Conservation (phyloP, 306 rosid genomes). For the Cicer chorassanicum region DNA sequence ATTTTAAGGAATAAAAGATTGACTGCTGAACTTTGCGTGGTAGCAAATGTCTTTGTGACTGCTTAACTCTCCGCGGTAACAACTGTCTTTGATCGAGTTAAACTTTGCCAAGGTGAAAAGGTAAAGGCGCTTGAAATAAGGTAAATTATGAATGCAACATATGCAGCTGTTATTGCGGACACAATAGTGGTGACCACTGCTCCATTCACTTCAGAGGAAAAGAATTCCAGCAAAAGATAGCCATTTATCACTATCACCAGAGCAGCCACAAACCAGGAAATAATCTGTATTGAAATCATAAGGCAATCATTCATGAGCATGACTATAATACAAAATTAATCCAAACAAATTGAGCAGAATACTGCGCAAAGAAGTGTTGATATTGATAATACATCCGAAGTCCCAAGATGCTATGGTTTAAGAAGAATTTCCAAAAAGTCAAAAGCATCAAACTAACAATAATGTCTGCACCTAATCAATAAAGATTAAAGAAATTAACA, state of each 20-base stretch:
- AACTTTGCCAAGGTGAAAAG: conserved; percentile 53
- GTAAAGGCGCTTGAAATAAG: conserved; percentile 60
- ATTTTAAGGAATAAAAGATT: conserved; percentile 27
- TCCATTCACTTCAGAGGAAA: conserved; percentile 76
- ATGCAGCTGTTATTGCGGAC: conserved; percentile 59
- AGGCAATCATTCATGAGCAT: conserved; percentile 9
- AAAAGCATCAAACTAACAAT: conserved; percentile 21
- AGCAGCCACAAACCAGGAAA: conserved; percentile 91
- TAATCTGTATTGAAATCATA: conserved; percentile 52
- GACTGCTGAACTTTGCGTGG: conserved; percentile 49
- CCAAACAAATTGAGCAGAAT: conserved; percentile 30
- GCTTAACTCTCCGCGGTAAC: conserved; percentile 52
- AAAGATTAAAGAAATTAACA: conserved; percentile 30
- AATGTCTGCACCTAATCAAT: conserved; percentile 15
- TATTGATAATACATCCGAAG: not conserved
- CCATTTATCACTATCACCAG: conserved; percentile 93
- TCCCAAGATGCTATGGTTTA: not conserved
- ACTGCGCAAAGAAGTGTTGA: conserved; percentile 7
- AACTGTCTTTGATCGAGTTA: conserved; percentile 49
- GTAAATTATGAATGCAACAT: conserved; percentile 74
- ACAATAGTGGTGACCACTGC: conserved; percentile 45
- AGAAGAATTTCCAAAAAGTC: conserved; percentile 18
- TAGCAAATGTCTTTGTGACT: conserved; percentile 48
- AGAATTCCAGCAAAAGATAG: conserved; percentile 81
- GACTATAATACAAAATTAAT: conserved; percentile 11